These are phyloP conservation scores for Ambrosia trifida DNA, from an alignment of 129 eudicot species.

Conservation along the genomic window DNA sequence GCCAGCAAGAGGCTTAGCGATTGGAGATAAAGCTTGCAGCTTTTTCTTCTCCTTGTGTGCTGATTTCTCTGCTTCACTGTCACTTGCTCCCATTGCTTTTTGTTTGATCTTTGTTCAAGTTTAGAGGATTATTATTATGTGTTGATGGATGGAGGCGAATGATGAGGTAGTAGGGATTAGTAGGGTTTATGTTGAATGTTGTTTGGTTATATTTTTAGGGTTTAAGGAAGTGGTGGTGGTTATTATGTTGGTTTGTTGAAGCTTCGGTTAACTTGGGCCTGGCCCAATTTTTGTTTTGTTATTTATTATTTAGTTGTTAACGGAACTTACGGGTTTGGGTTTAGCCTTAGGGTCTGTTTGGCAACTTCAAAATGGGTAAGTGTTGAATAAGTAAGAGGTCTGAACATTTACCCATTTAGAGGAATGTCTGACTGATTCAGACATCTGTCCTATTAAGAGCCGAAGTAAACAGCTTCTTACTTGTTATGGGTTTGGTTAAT, in stretches of 20 bases:
- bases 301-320: too few species aligned
- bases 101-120: not conserved
- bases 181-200: constrained; percentile 9
- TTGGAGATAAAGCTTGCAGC: constrained; percentile 69
- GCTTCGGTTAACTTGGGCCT: constrained; percentile 20
- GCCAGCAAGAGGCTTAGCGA: constrained; percentile 94
- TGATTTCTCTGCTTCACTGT: constrained; percentile 79
- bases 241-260: not conserved
- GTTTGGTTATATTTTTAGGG: constrained; percentile 33
- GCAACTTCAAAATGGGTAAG: too few species aligned
- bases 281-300: not conserved
- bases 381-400: too few species aligned
- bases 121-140: not conserved
- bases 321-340: too few species aligned
- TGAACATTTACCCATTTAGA: too few species aligned
- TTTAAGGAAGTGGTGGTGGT: constrained; percentile 8
- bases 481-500: too few species aligned
- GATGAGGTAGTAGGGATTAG: constrained; percentile 9
- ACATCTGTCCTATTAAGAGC: too few species aligned
- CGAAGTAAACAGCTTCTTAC: too few species aligned
- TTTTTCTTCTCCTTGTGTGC: constrained; percentile 64
- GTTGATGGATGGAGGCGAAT: too few species aligned
- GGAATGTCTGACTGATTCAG: too few species aligned
- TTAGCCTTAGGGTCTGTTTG: too few species aligned
- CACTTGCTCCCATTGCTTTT: constrained; percentile 69